Percentiles rank a stretch among this genome's conserved stretches.
Conservation (phyloP, 306 rosid species). For the Sphenostylis stenocarpa region DNA sequence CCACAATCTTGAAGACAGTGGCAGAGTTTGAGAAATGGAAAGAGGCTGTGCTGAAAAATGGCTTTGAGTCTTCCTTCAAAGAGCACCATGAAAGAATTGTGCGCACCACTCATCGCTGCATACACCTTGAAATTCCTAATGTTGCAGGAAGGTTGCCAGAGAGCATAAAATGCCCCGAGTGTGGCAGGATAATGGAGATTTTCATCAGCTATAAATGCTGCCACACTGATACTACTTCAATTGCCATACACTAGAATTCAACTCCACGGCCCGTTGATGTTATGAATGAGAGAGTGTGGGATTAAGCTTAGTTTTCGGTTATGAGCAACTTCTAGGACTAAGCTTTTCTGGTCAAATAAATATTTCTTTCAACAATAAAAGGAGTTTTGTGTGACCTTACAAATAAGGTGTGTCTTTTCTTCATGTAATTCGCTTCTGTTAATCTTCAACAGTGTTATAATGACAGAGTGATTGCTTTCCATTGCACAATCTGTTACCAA, state of each 20-base stretch:
- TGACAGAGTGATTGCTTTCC: background rate
- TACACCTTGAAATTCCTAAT: slow-evolving; percentile 38
- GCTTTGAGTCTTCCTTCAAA: slow-evolving; percentile 26
- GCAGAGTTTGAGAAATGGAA: slow-evolving; percentile 74
- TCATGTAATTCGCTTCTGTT: background rate
- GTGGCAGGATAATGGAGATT: slow-evolving; percentile 43
- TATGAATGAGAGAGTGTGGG: background rate
- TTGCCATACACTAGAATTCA: background rate
- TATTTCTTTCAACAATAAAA: background rate
- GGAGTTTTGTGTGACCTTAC: background rate
- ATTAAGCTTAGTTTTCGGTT: background rate
- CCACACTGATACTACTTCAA: slow-evolving; percentile 16
- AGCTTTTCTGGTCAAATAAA: background rate
- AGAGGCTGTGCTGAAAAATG: slow-evolving; percentile 32
- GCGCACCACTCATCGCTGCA: slow-evolving; percentile 26
- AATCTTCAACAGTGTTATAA: background rate
- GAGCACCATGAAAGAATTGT: slow-evolving; percentile 29
- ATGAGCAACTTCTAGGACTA: background rate
- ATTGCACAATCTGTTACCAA: background rate
- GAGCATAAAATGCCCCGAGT: slow-evolving; percentile 39
- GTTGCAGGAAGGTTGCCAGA: slow-evolving; percentile 37
- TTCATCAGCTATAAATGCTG: slow-evolving; percentile 44
- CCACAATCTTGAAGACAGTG: slow-evolving; percentile 42
- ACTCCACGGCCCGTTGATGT: background rate
- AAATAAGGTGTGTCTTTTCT: background rate